phyloP scores from a whole-genome alignment of 140 eudicot genomes.

The Erigeron philadelphicus region DNA sequence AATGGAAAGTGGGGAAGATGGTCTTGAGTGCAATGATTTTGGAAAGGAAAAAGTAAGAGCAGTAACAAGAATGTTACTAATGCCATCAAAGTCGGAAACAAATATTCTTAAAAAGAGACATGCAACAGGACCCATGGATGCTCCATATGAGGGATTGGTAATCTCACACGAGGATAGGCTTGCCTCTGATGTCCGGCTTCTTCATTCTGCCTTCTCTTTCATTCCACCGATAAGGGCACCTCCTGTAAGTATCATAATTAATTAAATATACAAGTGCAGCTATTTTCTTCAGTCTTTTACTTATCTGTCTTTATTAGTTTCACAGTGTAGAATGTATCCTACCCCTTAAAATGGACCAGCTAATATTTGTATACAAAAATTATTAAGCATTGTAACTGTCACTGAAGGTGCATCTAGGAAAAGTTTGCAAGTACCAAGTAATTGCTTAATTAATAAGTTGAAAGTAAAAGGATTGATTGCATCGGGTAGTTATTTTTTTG shows the following conservation, averaged over 20 bases:
- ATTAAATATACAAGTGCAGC: not conserved
- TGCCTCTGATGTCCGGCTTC: conserved; percentile 58
- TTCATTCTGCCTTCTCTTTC: conserved; percentile 74
- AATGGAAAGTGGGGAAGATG: conserved; percentile 43
- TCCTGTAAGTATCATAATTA: conserved; percentile 52
- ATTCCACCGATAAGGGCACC: conserved; percentile 91
- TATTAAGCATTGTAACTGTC: not conserved
- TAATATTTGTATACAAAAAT: no score
- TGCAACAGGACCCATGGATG: conserved; percentile 66
- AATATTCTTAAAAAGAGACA: conserved; percentile 40
- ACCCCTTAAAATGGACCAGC: not conserved
- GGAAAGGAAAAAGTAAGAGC: conserved; percentile 74
- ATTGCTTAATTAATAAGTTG: not conserved
- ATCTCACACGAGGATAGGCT: conserved; percentile 72
- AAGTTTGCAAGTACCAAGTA: not conserved
- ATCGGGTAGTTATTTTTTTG: not conserved
- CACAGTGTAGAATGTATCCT: not conserved
- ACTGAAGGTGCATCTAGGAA: not conserved
- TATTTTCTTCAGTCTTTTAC: not conserved
- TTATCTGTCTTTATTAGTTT: conserved; percentile 1
- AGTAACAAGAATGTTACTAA: conserved; percentile 69
- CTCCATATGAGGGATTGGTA: conserved; percentile 75
- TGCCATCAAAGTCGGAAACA: conserved; percentile 59
- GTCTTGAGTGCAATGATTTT: conserved; percentile 30
- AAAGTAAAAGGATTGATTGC: not conserved